Percentiles rank a stretch among this genome's conserved stretches.
Evolutionary conservation across 345 rosid species (phyloP).

Genomic region (Kernera saxatilis): DNA sequence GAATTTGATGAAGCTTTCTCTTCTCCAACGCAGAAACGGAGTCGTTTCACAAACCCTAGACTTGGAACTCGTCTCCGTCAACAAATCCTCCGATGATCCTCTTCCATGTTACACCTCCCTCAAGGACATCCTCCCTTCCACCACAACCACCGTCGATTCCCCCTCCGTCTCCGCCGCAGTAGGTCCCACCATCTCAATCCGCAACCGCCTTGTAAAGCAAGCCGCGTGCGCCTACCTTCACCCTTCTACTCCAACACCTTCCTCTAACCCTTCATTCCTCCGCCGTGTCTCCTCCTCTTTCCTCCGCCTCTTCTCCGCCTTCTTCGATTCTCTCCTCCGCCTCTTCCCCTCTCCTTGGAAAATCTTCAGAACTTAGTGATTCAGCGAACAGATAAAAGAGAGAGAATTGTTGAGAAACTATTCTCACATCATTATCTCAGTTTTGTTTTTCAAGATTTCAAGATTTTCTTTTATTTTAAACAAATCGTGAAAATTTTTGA

Average conservation of each 20-base stretch:
- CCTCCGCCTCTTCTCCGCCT: slow-evolving; percentile 27
- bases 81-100: slow-evolving; percentile 21
- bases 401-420: neutral
- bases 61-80: slow-evolving; percentile 33
- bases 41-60: slow-evolving; percentile 21
- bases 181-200: slow-evolving; percentile 50
- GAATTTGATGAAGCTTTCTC: slow-evolving; percentile 19
- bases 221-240: slow-evolving; percentile 95
- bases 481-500: slow-evolving; percentile 18
- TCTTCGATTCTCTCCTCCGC: slow-evolving; percentile 15
- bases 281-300: slow-evolving; percentile 38
- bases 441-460: neutral
- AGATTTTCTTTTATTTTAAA: neutral
- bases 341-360: slow-evolving; percentile 15
- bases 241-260: slow-evolving; percentile 60
- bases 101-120: slow-evolving; percentile 61
- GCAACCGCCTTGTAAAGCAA: slow-evolving; percentile 85
- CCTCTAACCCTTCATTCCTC: slow-evolving; percentile 40
- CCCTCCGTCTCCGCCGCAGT: slow-evolving; percentile 33
- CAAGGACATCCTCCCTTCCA: slow-evolving; percentile 57
- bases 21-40: slow-evolving; percentile 29
- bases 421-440: neutral
- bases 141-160: slow-evolving; percentile 47
- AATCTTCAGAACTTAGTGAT: slow-evolving; percentile 17
- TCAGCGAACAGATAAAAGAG: neutral